Evolutionary conservation across 208 protist species (phyloP).

Genomic region (Crithidia expoeki): DNA sequence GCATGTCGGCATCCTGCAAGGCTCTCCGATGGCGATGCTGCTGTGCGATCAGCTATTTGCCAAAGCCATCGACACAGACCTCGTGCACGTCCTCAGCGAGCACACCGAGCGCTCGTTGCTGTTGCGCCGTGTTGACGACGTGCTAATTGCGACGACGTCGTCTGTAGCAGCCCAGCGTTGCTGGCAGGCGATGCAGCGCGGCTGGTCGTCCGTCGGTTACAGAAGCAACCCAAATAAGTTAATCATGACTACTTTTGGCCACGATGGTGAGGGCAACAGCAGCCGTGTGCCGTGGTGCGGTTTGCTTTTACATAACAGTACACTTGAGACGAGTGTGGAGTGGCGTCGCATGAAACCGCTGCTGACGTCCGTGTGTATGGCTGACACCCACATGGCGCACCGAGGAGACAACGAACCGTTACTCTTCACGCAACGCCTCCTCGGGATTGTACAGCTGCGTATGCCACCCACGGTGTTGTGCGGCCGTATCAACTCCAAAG

Average conservation of each 20-base stretch:
- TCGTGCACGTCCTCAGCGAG: conserved; percentile 29
- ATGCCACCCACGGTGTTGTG: conserved; percentile 56
- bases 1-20: conserved; percentile 63
- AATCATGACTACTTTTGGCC: not conserved
- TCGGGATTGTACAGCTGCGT: conserved; percentile 50
- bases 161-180: conserved; percentile 54
- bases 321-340: conserved; percentile 63
- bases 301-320: conserved; percentile 45
- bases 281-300: conserved; percentile 61
- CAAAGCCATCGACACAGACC: conserved; percentile 30
- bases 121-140: conserved; percentile 79
- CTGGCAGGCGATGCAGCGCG: conserved; percentile 37
- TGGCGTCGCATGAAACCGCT: conserved; percentile 53
- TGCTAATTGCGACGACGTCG: conserved; percentile 67
- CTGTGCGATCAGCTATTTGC: conserved; percentile 69
- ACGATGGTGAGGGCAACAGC: not conserved
- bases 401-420: conserved; percentile 25
- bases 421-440: conserved; percentile 42
- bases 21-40: conserved; percentile 78
- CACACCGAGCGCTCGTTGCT: conserved; percentile 56
- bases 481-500: conserved; percentile 47
- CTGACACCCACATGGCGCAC: conserved; percentile 11
- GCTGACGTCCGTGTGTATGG: conserved; percentile 28
- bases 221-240: conserved; percentile 25
- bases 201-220: conserved; percentile 71